These are phyloP conservation scores for Schrenkiella parvula DNA, from an alignment of 345 rosid species.

Conservation along the genomic window DNA sequence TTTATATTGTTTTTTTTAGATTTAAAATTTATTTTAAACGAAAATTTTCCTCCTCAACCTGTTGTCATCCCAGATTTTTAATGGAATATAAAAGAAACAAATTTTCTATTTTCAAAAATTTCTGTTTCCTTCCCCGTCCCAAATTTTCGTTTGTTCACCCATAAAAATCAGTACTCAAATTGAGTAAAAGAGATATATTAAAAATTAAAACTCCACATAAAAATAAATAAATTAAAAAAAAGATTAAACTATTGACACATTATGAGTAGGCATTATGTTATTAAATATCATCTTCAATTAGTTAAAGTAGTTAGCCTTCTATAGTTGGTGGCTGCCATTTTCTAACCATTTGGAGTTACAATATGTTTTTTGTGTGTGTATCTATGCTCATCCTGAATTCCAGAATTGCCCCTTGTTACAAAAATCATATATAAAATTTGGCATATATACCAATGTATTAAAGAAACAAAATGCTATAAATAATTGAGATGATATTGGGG, in stretches of 20 bases:
- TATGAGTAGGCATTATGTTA: conserved; percentile 2
- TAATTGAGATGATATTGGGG: conserved; percentile 15
- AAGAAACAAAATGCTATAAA: not conserved
- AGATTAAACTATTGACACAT: not conserved
- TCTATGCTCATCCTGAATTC: not conserved
- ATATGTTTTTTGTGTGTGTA: not conserved
- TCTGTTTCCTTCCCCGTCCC: no score
- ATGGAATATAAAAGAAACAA: no score
- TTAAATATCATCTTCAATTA: conserved; percentile 3
- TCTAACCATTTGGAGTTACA: conserved; percentile 19
- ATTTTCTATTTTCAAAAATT: no score
- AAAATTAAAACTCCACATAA: not conserved
- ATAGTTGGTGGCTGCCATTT: conserved; percentile 33
- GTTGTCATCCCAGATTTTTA: no score
- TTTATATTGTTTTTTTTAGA: no score
- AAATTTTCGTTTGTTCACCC: no score
- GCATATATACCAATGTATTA: conserved; percentile 17
- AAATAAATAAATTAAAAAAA: not conserved
- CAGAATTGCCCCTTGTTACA: conserved; percentile 11
- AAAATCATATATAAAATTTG: not conserved
- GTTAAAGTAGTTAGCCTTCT: conserved; percentile 24
- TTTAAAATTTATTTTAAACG: no score
- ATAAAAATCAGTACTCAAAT: not conserved
- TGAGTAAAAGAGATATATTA: not conserved
- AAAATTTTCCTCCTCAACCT: no score